These are phyloP conservation scores for Globisporangium cylindrosporum DNA, from an alignment of 352 stramenopile species.

Conservation along the genomic window DNA sequence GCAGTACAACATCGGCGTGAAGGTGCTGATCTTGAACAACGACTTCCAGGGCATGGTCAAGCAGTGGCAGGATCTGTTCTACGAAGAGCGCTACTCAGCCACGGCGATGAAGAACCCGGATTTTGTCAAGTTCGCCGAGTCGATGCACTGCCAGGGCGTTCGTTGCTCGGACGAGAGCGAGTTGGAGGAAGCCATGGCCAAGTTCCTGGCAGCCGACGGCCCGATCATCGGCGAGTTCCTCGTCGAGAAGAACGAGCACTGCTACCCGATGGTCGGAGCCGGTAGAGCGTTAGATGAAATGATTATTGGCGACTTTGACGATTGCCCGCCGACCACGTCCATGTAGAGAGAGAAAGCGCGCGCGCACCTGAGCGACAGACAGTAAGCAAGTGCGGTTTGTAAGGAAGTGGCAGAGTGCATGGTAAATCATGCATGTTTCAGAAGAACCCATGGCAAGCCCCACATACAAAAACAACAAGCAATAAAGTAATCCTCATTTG, in stretches of 20 bases:
- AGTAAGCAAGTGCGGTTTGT: not conserved
- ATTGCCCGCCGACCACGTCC: slow-evolving; percentile 90
- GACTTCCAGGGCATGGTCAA: slow-evolving; percentile 98
- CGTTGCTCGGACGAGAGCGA: slow-evolving; percentile 89
- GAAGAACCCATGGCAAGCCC: not conserved
- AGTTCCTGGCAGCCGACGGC: slow-evolving; percentile 92
- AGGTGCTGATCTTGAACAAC: slow-evolving; percentile 96
- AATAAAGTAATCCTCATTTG: not conserved
- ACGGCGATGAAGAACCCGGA: slow-evolving; percentile 93
- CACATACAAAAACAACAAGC: slow-evolving; percentile 1
- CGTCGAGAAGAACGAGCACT: slow-evolving; percentile 93
- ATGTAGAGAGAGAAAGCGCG: slow-evolving; percentile 49
- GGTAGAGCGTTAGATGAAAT: slow-evolving; percentile 92
- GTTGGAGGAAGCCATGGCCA: slow-evolving; percentile 88
- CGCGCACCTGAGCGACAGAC: not conserved
- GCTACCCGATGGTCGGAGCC: slow-evolving; percentile 93
- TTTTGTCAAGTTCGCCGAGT: slow-evolving; percentile 91
- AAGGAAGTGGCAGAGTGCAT: not conserved
- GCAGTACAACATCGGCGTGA: slow-evolving; percentile 93
- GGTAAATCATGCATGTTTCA: not conserved
- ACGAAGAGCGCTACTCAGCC: slow-evolving; percentile 92
- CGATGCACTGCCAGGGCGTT: slow-evolving; percentile 92
- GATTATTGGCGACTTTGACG: slow-evolving; percentile 95
- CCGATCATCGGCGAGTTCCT: slow-evolving; percentile 94
- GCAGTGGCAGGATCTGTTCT: slow-evolving; percentile 97